Evolutionary conservation across 2,329 filamentous ascomycete species (phyloP), one percentile per base, ranked within the genome.

Genomic region (Fusarium ambrosium): DNA sequence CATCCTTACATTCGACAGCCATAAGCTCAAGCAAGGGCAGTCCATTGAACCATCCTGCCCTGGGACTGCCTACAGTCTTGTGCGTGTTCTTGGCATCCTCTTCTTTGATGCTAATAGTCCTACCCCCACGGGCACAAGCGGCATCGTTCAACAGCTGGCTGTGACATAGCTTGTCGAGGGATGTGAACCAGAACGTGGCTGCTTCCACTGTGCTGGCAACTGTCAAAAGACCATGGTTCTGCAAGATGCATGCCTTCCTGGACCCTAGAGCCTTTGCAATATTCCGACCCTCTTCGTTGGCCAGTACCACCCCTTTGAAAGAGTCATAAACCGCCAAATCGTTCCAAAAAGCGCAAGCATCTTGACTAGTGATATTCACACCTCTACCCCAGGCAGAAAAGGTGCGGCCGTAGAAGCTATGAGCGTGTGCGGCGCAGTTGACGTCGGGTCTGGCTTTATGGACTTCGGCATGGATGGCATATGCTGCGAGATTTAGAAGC

Each of bases 381-480:
- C 14, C 14, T 8, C 36, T 37, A 18, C 36, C 36, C 36, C 36
- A 37, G 1, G 36, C 36, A 16, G 36, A 37, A 1, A 66, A 69
- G n/a, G 67, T 59, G 13, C 45, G 55, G 20, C 67, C 67, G 37
- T 69, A 51, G 32, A 69, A 18, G 7, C 41, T 41, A 29, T 66
- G 67, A 16, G 62, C 65, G 32, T 69, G 66, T 5, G 66, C 66
- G n/a, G 59, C 66, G 37, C 66, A 69, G 34, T 65, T 65, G 10
- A 69, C 41, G 11, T 69, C 66, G 4, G 67, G 67, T 2, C 62
- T 56, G 29, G 67, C 62, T 13, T 22, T 58, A 32, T 69, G 67
- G 18, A 69, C 48, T 14, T 56, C 56, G 34, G 61, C 45, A 34
- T 69, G 67, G 34, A 69, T 69, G 34, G 56, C 55, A 22, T 65